These are phyloP conservation scores for Phytophthora meadii DNA, from an alignment of 352 stramenopile species.

Conservation along the genomic window DNA sequence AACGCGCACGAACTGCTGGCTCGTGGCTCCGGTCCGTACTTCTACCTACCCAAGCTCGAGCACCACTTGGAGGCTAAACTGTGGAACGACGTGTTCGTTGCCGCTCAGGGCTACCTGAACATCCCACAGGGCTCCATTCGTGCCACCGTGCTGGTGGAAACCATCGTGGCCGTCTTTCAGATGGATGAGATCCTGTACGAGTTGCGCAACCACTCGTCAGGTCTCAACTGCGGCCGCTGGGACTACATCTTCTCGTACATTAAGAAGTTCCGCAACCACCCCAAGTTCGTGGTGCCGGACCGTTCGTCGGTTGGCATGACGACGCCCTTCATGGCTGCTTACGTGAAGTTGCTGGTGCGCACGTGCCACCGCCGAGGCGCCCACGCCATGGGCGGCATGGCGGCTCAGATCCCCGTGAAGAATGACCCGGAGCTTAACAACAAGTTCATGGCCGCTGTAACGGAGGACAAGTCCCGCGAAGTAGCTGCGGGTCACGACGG, in stretches of 20 bases:
- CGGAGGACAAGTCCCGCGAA: constrained; percentile 92
- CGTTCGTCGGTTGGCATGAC: constrained; percentile 94
- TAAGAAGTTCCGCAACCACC: constrained; percentile 94
- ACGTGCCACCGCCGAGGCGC: constrained; percentile 96
- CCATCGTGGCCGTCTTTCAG: constrained; percentile 96
- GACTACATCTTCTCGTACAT: constrained; percentile 99
- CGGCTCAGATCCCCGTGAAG: constrained; percentile 96
- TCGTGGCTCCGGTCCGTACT: constrained; percentile 92
- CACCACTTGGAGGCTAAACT: constrained; percentile 95
- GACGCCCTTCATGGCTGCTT: constrained; percentile 94
- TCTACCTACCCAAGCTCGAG: constrained; percentile 97
- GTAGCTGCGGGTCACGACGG: constrained; percentile 94
- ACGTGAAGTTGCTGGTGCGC: constrained; percentile 95
- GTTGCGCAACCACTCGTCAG: constrained; percentile 94
- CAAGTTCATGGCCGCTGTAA: constrained; percentile 89
- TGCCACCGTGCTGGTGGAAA: constrained; percentile 96
- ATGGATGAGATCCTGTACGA: constrained; percentile 98
- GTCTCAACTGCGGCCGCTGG: constrained; percentile 98
- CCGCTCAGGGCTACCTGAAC: constrained; percentile 92
- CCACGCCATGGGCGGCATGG: constrained; percentile 97
- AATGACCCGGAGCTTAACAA: constrained; percentile 91
- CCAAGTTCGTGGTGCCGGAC: constrained; percentile 94
- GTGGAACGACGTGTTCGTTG: constrained; percentile 97
- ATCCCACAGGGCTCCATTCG: constrained; percentile 93
- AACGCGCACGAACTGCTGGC: constrained; percentile 91